phyloP scores from a whole-genome alignment of 257 asterid genomes.

The Verbascum thapsus region DNA sequence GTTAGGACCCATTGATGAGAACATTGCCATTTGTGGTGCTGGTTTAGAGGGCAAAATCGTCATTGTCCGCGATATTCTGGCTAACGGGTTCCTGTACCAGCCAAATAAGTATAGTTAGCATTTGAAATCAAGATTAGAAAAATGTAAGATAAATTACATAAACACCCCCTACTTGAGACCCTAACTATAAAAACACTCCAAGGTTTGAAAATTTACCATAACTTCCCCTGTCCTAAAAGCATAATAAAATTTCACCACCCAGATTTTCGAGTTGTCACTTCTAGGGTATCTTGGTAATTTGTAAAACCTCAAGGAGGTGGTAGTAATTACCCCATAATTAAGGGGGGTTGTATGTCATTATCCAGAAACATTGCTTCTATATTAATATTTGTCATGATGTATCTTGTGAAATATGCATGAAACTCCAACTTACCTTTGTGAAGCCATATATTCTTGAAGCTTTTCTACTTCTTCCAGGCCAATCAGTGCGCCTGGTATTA shows the following conservation, averaged over 20 bases:
- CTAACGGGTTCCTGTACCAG: conserved; percentile 53
- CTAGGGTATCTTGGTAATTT: too few relatives aligned
- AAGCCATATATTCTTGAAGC: conserved; percentile 45
- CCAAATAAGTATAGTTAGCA: conserved; percentile 1
- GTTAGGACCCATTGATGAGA: conserved; percentile 67
- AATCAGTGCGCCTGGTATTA: conserved; percentile 39
- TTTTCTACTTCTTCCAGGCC: conserved; percentile 42
- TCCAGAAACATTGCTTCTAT: background rate
- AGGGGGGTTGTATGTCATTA: too few relatives aligned
- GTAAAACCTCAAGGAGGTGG: too few relatives aligned
- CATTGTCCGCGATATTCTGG: conserved; percentile 43
- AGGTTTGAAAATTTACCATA: too few relatives aligned
- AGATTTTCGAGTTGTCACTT: too few relatives aligned
- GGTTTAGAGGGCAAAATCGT: conserved; percentile 40
- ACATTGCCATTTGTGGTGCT: conserved; percentile 55
- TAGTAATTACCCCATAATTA: too few relatives aligned
- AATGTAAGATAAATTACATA: background rate
- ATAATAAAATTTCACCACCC: too few relatives aligned
- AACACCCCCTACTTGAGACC: too few relatives aligned
- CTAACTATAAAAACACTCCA: too few relatives aligned
- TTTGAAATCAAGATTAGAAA: background rate
- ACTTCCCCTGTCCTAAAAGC: too few relatives aligned
- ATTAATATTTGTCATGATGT: background rate
- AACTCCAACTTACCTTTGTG: conserved; percentile 40
- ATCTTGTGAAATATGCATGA: conserved; percentile 12